phyloP scores from a whole-genome alignment of 192 early-diverging fungal species.

The Backusella psychrophila region DNA sequence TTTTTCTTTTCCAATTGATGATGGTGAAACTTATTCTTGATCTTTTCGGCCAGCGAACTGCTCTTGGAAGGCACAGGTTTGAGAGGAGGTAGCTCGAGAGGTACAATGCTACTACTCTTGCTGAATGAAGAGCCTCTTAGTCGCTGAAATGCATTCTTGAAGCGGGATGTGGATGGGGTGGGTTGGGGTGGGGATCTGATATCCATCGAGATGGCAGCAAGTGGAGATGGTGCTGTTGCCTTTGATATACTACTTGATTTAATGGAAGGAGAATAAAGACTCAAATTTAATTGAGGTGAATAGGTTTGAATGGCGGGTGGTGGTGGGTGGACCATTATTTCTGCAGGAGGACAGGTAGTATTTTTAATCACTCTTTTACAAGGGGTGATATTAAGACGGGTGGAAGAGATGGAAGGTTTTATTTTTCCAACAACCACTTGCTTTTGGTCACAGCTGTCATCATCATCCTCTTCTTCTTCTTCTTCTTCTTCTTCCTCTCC shows the following conservation, averaged over 20 bases:
- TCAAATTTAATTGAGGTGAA: not conserved
- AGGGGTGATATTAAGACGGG: not conserved
- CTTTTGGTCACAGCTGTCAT: not conserved
- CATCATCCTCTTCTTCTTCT: not conserved
- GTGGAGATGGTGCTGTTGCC: not conserved
- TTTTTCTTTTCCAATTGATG: constrained; percentile 5
- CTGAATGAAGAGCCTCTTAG: not conserved
- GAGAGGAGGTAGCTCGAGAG: not conserved
- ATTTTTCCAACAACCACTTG: not conserved
- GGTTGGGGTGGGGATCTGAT: constrained; percentile 7
- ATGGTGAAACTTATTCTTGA: constrained; percentile 9
- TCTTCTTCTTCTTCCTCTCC: not conserved
- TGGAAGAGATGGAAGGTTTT: not conserved
- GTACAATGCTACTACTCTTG: not conserved
- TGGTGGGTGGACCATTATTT: not conserved
- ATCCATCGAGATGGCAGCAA: not conserved
- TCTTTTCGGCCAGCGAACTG: constrained; percentile 1
- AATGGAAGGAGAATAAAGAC: not conserved
- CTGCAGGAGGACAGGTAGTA: not conserved
- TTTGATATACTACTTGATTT: not conserved
- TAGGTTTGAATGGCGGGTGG: not conserved
- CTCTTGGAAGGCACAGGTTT: not conserved
- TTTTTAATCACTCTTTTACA: not conserved
- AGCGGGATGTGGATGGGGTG: not conserved
- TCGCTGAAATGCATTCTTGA: not conserved